Evolutionary conservation across 2,329 filamentous ascomycete species (phyloP), one percentile per base, ranked within the genome.

Genomic region (Ambrosiella xylebori): DNA sequence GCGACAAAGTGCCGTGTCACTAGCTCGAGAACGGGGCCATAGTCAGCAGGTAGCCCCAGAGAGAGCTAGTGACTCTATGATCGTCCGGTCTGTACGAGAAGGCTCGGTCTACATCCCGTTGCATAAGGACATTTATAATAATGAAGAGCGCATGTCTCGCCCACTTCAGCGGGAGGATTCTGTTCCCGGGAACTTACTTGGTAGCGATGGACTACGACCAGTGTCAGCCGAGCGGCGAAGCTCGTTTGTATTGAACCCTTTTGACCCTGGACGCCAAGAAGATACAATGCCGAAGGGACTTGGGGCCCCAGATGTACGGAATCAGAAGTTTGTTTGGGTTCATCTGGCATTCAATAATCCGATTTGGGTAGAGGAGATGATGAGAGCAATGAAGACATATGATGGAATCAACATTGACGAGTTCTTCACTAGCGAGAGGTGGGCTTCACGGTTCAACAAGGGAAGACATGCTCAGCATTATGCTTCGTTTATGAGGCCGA

Each of bases 281-380:
- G 44, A 40, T 7, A n/a, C 50, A 9, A 37, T 36, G 11, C 35
- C 36, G 15, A 12, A 17, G 6, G 52, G 51, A n/a, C 27, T 54
- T 3, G 57, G 36, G 38, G 57, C 36, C 2, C 57, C 57, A 49
- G 57, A 58, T 50, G 27, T 52, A 4, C 45, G 13, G 41, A 15
- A 40, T 15, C 57, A 58, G 44, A 58, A 50, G 41, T 58, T 54
- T 50, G 35, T 50, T 35, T 58, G 78, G 78, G 72, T 80, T 52
- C 78, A 81, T 65, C 62, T 78, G 15, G 75, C 77, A 0, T 80
- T 74, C 36, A 80, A 76, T 7, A 80, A 80, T 56, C 76, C 78
- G 0, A 71, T 74, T 0, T 81, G 78, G 78, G 77, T 80, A 1
- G 78, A 76, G 69, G 75, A 70, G 60, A 67, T 78, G 2, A 70